phyloP scores from a whole-genome alignment of 2,329 filamentous ascomycete species.

The Aspergillus udagawae region DNA sequence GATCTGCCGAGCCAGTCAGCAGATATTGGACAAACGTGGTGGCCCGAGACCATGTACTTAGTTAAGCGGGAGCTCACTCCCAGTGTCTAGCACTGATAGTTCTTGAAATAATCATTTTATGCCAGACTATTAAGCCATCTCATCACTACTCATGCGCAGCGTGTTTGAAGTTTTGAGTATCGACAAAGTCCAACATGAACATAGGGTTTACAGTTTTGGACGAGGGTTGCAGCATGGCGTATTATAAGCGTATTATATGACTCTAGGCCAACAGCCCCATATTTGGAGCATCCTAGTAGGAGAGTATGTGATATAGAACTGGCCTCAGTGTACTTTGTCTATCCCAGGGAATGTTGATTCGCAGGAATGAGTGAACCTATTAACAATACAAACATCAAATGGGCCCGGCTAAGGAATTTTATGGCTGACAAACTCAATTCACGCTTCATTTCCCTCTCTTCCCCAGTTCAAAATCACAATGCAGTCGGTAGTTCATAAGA shows the following conservation, averaged over 20 bases:
- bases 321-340: too few species aligned
- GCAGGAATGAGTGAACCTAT: too few species aligned
- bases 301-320: background rate
- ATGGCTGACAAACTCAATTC: background rate
- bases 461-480: background rate
- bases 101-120: background rate
- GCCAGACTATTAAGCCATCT: background rate
- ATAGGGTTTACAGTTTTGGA: background rate
- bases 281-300: background rate
- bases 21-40: constrained; percentile 16
- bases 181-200: background rate
- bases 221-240: background rate
- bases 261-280: background rate
- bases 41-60: constrained; percentile 23
- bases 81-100: background rate
- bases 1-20: constrained; percentile 3
- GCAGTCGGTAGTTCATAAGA: constrained; percentile 9
- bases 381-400: background rate
- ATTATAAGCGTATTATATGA: background rate
- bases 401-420: background rate
- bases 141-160: background rate
- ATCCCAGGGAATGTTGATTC: too few species aligned
- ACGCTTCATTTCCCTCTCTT: background rate
- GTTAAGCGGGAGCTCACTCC: constrained; percentile 14
- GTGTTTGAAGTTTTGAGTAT: background rate